Conservation (phyloP, 768 basidiomycete species). For the Russula foetens region DNA sequence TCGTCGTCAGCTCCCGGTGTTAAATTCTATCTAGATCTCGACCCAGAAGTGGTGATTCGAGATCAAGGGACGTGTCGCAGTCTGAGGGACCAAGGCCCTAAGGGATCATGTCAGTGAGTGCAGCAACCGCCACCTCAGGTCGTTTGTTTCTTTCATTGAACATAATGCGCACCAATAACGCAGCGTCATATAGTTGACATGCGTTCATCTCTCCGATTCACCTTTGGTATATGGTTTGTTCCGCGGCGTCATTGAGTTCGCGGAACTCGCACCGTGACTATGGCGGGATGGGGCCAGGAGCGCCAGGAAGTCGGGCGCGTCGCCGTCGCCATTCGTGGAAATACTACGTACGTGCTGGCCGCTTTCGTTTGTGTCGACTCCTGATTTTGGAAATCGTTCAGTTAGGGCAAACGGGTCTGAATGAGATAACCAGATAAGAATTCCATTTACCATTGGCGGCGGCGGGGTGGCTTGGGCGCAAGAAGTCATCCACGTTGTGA, state of each 20-base stretch:
- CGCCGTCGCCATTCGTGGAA: neutral
- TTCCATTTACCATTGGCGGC: neutral
- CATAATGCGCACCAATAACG: neutral
- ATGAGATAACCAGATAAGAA: constrained; percentile 13
- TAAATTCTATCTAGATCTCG: neutral
- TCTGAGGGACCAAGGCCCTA: neutral
- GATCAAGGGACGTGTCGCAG: neutral
- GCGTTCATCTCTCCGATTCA: neutral
- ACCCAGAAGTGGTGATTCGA: neutral
- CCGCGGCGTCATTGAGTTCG: neutral
- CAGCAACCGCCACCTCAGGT: neutral
- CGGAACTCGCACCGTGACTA: neutral
- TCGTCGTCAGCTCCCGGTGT: neutral
- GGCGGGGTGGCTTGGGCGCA: neutral
- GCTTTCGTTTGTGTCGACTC: neutral
- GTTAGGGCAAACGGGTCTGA: neutral
- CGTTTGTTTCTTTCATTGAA: neutral
- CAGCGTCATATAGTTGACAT: too few species aligned
- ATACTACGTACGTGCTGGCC: constrained; percentile 4
- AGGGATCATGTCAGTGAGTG: neutral
- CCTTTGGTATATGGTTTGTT: neutral
- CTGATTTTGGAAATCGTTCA: constrained; percentile 8
- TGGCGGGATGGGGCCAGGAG: too few species aligned
- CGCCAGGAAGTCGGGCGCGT: too few species aligned
- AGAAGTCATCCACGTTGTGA: neutral